Evolutionary conservation across 2,329 filamentous ascomycete species (phyloP), one percentile per base, ranked within the genome.

Genomic region (Phaeoacremonium minimum): DNA sequence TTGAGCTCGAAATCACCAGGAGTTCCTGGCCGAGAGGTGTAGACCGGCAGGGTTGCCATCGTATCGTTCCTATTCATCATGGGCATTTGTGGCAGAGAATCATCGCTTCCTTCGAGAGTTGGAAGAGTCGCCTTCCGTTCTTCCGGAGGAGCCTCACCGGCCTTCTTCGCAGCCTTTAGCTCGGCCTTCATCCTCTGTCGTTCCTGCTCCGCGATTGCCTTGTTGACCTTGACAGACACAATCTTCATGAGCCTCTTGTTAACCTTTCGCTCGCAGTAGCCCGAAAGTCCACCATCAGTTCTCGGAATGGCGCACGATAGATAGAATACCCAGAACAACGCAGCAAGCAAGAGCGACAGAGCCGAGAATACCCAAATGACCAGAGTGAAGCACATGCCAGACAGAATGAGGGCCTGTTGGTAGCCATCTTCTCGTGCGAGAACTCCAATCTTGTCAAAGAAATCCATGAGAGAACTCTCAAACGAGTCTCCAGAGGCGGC

Each of bases 201-300:
- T 56, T 85, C 81, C 36, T 93, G 85, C 50, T 89, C 88, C 35
- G 83, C 85, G 17, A 97, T 65, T 1, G 89, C 91, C 58, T 88
- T 90, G 63, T 93, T 88, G 51, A 95, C 86, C 64, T 93, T 96
- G 51, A 71, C 76, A 37, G 81, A 80, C 4, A 97, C 90, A 46
- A 97, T 93, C 48, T 80, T 80, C 53, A 85, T 85, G 47, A 98
- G 72, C 47, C 89, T 75, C 51, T 79, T 83, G 63, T 95, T 94
- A 57, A 95, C 83, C 67, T 97, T 97, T 31, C 89, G 83, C 43
- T 87, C 84, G 57, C 93, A 97, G 64, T 95, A 98, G 17, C 82
- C 81, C 5, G 80, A 79, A 18, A 98, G 71, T 7, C 85, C 83
- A 6, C 88, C 87, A 52, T 96, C 89, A 9, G 79, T 71, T 22